Percentiles rank a stretch among this genome's conserved stretches.
Conservation (phyloP, 352 stramenopile genomes). For the Globisporangium cylindrosporum region DNA sequence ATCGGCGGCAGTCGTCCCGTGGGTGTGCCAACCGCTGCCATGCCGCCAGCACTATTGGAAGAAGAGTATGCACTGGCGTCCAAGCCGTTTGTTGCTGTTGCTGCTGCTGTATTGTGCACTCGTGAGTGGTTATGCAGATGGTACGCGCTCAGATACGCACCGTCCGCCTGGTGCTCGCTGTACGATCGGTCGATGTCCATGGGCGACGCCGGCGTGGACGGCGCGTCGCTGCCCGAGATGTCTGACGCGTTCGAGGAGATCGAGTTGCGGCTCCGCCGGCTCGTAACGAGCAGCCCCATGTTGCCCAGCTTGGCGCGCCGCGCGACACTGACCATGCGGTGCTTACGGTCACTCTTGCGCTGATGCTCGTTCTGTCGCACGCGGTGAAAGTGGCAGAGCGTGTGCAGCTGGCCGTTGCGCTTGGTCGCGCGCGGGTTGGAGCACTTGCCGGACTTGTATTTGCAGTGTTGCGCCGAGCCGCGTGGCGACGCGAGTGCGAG, state of each 20-base stretch:
- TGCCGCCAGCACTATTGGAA: background rate
- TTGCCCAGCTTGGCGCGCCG: constrained; percentile 68
- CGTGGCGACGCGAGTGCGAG: constrained; percentile 36
- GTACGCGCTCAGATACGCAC: constrained; percentile 10
- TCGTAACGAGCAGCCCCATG: constrained; percentile 41
- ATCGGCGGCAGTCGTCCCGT: constrained; percentile 62
- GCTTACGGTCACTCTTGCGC: constrained; percentile 87
- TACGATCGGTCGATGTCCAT: constrained; percentile 26
- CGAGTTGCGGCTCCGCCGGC: constrained; percentile 20
- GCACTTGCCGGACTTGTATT: constrained; percentile 88
- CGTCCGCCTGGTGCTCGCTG: constrained; percentile 11
- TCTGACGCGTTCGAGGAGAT: constrained; percentile 31
- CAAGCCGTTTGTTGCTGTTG: background rate
- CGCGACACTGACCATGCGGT: constrained; percentile 76
- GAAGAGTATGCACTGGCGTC: background rate
- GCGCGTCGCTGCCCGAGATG: constrained; percentile 23
- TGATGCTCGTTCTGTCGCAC: constrained; percentile 83
- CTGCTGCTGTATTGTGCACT: constrained; percentile 13
- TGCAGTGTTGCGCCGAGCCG: constrained; percentile 60
- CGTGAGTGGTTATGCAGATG: constrained; percentile 15
- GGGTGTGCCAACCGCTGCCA: constrained; percentile 16
- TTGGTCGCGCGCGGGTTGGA: constrained; percentile 79
- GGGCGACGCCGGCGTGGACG: constrained; percentile 32
- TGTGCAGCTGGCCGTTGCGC: constrained; percentile 83
- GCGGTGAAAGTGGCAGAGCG: constrained; percentile 82